Evolutionary conservation across 192 early-diverging fungal genomes (phyloP), one percentile per base, ranked within the genome.

Genomic region (Backusella morwellensis): DNA sequence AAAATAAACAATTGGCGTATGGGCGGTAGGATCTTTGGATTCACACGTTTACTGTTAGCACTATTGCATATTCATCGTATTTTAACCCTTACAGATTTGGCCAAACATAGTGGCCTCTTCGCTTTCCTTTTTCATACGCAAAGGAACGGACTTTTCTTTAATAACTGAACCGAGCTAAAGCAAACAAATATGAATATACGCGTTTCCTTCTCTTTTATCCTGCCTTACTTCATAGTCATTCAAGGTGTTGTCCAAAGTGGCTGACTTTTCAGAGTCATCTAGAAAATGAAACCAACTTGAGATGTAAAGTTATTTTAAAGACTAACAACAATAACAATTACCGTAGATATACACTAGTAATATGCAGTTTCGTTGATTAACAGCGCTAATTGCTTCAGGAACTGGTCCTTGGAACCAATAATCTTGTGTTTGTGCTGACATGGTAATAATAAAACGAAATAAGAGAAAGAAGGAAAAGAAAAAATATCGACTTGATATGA

Each of bases 261-360:
- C 5, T 4, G 66, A 73, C 36, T 78, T 66, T 26, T 59, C 50
- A 42, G 71, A 73, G 23, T 78, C 77, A 73, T 78, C 77, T 78
- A 66, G 4, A 44, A 40, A 70, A 40, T 26, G 9, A 47, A 41
- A 19, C 12, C 42, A 68, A 3, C 19, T 50, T 50, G 47, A 19
- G 1, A 59, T 23, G 21, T 59, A 26, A 50, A 59, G 21, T 15
- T 12, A 14, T 21, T 56, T 56, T 29, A 26, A 9, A 32, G 32
- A 32, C 32, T 32, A 32, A 26, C 15, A 63, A 29, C 23, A 63
- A 63, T 63, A 63, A n/a, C 26, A 63, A 42, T 17, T 71, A 82
- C 80, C 80, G 68, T 75, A 54, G 35, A 78, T 63, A 63, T 74
- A 82, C 11, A 82, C 80, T 66, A 82, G 35, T 21, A 82, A 73